Evolutionary conservation across 2,329 filamentous ascomycete genomes (phyloP).

Genomic region (Xylariaceae sp.): DNA sequence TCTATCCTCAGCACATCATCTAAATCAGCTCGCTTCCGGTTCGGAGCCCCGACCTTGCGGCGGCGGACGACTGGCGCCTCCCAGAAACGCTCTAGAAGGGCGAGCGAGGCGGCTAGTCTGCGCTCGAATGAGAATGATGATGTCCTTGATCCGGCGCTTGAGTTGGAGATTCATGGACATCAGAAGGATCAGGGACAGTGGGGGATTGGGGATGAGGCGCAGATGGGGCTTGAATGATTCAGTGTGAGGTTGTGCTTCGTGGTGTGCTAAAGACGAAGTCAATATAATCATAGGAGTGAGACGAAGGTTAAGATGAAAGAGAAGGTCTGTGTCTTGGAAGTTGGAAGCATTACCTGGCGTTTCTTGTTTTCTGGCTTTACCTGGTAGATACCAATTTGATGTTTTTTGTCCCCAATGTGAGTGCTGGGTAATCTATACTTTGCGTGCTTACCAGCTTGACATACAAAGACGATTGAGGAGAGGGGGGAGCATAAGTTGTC

Average conservation of each 20-base stretch:
- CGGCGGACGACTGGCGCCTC: conserved; percentile 24
- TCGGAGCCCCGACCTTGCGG: conserved; percentile 21
- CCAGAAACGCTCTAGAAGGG: conserved; percentile 35
- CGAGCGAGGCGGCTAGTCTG: conserved; percentile 39
- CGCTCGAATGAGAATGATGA: conserved; percentile 34
- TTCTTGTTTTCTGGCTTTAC: neutral
- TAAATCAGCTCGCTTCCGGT: conserved; percentile 25
- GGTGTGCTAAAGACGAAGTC: neutral
- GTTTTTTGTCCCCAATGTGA: no score
- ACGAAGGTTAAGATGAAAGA: no score
- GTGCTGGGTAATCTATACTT: no score
- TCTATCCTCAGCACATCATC: conserved; percentile 31
- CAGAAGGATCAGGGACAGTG: conserved; percentile 59
- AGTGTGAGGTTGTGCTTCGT: neutral
- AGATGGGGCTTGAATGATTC: conserved; percentile 72
- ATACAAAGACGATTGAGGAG: no score
- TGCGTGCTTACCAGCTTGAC: no score
- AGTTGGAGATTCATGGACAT: conserved; percentile 51
- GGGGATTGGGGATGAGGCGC: conserved; percentile 78
- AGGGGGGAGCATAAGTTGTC: no score
- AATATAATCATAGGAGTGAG: no score
- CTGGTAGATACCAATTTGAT: conserved; percentile 26
- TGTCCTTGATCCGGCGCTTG: conserved; percentile 34
- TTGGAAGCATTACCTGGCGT: neutral
- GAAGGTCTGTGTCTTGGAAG: neutral